A percentile compares a stretch with the other conserved stretches of the same genome.
These are phyloP conservation scores for Chrysoporthe cubensis DNA, from an alignment of 2,329 filamentous ascomycete genomes.

Conservation along the genomic window DNA sequence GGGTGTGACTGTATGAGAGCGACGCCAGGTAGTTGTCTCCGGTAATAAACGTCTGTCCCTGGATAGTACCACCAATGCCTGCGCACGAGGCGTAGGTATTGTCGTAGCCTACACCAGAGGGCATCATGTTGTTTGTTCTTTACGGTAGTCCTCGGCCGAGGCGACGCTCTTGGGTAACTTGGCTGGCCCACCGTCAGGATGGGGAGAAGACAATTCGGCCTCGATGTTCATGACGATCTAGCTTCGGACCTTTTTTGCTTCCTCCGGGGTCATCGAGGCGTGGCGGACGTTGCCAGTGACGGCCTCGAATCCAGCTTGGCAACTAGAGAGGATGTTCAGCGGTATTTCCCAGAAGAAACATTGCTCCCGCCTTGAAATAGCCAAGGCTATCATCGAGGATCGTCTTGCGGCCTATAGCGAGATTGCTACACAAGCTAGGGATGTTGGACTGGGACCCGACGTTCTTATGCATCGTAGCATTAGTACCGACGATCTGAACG, in stretches of 20 bases:
- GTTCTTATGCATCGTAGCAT: conserved; percentile 68
- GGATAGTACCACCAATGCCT: conserved; percentile 5
- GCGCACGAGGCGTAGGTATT: conserved; percentile 12
- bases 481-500: conserved; percentile 63
- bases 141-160: conserved; percentile 38
- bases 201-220: conserved; percentile 56
- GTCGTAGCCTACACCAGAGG: conserved; percentile 12
- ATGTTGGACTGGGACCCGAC: conserved; percentile 63
- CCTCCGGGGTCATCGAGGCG: conserved; percentile 52
- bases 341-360: conserved; percentile 73
- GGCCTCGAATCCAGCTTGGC: conserved; percentile 60
- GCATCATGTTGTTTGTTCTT: conserved; percentile 37
- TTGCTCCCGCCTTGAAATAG: conserved; percentile 73
- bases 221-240: conserved; percentile 59
- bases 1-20: conserved; percentile 30
- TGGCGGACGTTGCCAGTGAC: conserved; percentile 64
- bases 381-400: conserved; percentile 69
- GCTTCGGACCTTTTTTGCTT: conserved; percentile 37
- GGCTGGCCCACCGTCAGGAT: conserved; percentile 63
- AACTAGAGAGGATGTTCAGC: conserved; percentile 70
- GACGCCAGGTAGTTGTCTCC: conserved; percentile 13
- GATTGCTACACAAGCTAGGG: conserved; percentile 55
- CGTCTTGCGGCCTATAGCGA: conserved; percentile 60
- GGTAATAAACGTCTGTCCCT: conserved; percentile 3
- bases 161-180: conserved; percentile 48